These are phyloP conservation scores for Gossypioides kirkii DNA, from an alignment of 345 rosid species.

Conservation along the genomic window DNA sequence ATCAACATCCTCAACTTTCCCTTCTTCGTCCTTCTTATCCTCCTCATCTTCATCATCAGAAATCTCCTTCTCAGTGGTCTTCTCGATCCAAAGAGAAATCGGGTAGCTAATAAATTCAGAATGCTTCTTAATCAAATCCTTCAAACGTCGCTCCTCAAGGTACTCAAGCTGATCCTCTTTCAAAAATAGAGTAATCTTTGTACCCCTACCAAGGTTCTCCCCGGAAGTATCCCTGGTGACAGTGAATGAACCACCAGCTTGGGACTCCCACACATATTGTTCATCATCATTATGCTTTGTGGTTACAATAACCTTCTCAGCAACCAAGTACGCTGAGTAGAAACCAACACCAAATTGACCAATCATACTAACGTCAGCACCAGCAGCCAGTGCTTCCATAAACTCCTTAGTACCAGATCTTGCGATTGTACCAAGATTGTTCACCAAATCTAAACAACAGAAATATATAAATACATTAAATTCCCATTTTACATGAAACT, in stretches of 20 bases:
- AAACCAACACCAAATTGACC: constrained; percentile 91
- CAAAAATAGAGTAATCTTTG: constrained; percentile 63
- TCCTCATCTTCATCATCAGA: constrained; percentile 91
- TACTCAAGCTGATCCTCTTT: constrained; percentile 90
- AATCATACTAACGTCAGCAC: constrained; percentile 89
- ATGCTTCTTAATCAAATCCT: constrained; percentile 86
- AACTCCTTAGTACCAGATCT: constrained; percentile 88
- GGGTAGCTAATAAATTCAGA: constrained; percentile 92
- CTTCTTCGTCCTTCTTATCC: constrained; percentile 79
- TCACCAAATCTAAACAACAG: constrained; percentile 60
- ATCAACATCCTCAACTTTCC: constrained; percentile 72
- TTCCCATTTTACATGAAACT: background rate
- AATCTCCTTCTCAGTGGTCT: constrained; percentile 85
- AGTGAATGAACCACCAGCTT: constrained; percentile 89
- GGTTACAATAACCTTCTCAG: constrained; percentile 73
- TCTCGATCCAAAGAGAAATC: constrained; percentile 80
- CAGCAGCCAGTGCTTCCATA: constrained; percentile 85
- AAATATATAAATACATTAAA: background rate
- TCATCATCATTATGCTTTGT: constrained; percentile 83
- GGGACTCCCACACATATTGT: constrained; percentile 90
- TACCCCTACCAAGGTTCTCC: constrained; percentile 75
- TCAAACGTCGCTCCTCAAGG: constrained; percentile 78
- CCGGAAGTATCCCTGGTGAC: constrained; percentile 67
- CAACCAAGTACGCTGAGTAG: constrained; percentile 77
- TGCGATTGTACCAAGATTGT: constrained; percentile 85